Conservation (phyloP, 73 alveolate species). For the Uronychia binucleata region DNA sequence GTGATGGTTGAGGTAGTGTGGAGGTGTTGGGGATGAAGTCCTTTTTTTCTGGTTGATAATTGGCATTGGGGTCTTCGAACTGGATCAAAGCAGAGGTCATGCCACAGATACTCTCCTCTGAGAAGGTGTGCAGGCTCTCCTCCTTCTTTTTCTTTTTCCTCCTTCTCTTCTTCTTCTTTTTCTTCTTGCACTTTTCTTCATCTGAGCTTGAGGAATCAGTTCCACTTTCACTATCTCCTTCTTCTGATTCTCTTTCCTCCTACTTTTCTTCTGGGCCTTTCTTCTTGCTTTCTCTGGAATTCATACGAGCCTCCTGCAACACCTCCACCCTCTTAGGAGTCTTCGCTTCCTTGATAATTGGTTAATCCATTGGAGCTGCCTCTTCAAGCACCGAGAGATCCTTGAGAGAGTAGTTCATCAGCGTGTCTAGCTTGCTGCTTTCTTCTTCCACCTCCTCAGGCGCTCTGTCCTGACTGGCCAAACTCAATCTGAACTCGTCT, state of each 20-base stretch:
- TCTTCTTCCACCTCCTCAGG: not conserved
- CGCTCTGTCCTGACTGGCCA: not conserved
- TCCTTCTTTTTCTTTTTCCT: not conserved
- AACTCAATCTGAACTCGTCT: not conserved
- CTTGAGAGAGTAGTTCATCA: not conserved
- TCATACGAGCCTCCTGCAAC: not conserved
- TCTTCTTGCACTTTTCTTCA: not conserved
- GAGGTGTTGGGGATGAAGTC: too few species aligned
- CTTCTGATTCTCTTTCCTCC: not conserved
- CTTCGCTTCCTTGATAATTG: not conserved
- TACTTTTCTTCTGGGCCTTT: not conserved
- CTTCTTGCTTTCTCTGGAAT: not conserved
- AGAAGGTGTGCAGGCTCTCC: not conserved
- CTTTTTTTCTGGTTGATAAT: too few species aligned
- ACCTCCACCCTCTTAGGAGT: too few species aligned
- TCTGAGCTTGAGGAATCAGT: not conserved
- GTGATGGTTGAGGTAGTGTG: too few species aligned
- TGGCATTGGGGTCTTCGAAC: too few species aligned
- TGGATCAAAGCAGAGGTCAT: not conserved
- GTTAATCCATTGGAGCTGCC: not conserved
- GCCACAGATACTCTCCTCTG: not conserved
- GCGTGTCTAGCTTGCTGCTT: not conserved
- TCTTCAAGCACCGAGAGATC: not conserved
- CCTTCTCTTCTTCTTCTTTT: not conserved
- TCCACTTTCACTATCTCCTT: not conserved